phyloP scores from a whole-genome alignment of 495 filamentous ascomycete species.

The Penicillium longicatenatum region DNA sequence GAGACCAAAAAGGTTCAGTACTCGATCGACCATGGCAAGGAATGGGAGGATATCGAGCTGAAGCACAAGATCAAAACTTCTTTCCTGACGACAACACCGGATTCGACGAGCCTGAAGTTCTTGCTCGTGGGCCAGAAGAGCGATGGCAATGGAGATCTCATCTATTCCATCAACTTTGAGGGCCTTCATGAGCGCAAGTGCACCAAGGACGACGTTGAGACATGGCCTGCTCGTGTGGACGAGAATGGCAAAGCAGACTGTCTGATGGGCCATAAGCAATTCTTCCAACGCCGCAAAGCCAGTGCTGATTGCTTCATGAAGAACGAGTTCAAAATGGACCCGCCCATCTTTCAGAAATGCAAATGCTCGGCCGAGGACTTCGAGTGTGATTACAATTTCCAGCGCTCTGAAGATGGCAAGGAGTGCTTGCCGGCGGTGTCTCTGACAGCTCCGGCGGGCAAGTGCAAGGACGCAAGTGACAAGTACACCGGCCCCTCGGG shows the following conservation, averaged over 20 bases:
- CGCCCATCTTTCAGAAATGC: constrained; percentile 66
- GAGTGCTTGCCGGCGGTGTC: constrained; percentile 63
- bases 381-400: constrained; percentile 93
- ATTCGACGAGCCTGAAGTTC: constrained; percentile 90
- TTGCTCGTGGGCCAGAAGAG: constrained; percentile 58
- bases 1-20: constrained; percentile 69
- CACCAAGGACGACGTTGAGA: constrained; percentile 76
- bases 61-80: constrained; percentile 61
- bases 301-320: constrained; percentile 87
- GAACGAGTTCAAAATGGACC: constrained; percentile 75
- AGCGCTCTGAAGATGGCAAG: constrained; percentile 60
- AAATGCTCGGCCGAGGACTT: constrained; percentile 81
- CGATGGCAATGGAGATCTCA: constrained; percentile 47
- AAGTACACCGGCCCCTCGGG: constrained; percentile 84
- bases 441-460: constrained; percentile 53
- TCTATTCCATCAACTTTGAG: constrained; percentile 80
- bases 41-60: constrained; percentile 68
- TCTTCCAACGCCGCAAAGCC: constrained; percentile 76
- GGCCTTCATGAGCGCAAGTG: constrained; percentile 81
- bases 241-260: constrained; percentile 79
- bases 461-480: constrained; percentile 66
- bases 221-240: constrained; percentile 82
- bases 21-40: constrained; percentile 83
- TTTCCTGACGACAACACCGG: constrained; percentile 80
- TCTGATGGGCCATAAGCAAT: constrained; percentile 93